These are phyloP conservation scores for Cephaloascus albidus DNA, from an alignment of 805 yeast genomes.

Conservation along the genomic window DNA sequence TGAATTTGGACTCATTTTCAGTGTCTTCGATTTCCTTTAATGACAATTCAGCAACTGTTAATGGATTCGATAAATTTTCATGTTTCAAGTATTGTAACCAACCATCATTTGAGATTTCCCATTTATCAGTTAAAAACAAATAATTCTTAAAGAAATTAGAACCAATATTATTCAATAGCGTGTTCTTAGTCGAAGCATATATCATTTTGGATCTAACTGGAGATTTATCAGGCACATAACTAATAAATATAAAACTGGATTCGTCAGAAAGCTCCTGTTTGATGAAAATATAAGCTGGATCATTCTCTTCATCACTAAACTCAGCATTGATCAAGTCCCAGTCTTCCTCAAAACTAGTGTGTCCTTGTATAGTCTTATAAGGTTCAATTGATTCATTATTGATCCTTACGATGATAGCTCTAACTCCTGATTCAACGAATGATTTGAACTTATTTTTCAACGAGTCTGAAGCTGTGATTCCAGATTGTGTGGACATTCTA, in stretches of 20 bases:
- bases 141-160: conserved; percentile 39
- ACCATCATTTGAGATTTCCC: conserved; percentile 42
- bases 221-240: conserved; percentile 82
- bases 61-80: conserved; percentile 30
- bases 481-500: conserved; percentile 17
- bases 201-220: conserved; percentile 83
- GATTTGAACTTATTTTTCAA: conserved; percentile 35
- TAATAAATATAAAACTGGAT: conserved; percentile 46
- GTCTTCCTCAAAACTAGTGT: not conserved
- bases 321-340: not conserved
- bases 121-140: conserved; percentile 45
- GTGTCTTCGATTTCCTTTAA: conserved; percentile 33
- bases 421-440: conserved; percentile 20
- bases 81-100: conserved; percentile 31
- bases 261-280: conserved; percentile 13
- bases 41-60: conserved; percentile 51
- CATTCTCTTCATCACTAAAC: conserved; percentile 4
- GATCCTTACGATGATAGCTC: conserved; percentile 17
- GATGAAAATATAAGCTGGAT: conserved; percentile 43
- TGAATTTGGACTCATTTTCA: conserved; percentile 23
- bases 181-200: conserved; percentile 83
- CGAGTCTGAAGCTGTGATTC: conserved; percentile 18
- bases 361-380: not conserved
- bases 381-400: conserved; percentile 13
- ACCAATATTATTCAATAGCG: conserved; percentile 70